Conservation (phyloP, 2,329 filamentous ascomycete species). For the Cladophialophora exuberans region DNA sequence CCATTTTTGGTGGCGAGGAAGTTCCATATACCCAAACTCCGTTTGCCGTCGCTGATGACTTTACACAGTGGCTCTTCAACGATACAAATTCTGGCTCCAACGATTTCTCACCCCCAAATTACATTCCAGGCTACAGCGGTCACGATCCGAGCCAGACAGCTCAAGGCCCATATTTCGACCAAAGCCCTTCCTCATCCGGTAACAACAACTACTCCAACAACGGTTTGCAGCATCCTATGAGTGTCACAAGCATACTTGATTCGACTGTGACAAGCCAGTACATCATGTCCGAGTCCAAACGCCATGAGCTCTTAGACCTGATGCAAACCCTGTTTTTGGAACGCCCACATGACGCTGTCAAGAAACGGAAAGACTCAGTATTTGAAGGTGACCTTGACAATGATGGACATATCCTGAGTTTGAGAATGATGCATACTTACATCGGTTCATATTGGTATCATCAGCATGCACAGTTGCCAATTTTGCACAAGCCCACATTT, state of each 20-base stretch:
- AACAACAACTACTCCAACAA: conserved; percentile 18
- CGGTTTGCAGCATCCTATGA: conserved; percentile 74
- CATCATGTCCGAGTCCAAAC: conserved; percentile 83
- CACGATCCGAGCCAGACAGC: conserved; percentile 45
- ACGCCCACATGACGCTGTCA: conserved; percentile 71
- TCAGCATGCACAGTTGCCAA: conserved; percentile 91
- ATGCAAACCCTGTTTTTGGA: conserved; percentile 83
- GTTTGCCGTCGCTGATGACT: conserved; percentile 85
- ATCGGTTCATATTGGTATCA: conserved; percentile 93
- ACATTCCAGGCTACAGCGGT: conserved; percentile 46
- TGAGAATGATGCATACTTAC: conserved; percentile 95
- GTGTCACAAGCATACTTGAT: conserved; percentile 82
- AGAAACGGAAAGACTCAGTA: conserved; percentile 75
- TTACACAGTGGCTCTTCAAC: conserved; percentile 83
- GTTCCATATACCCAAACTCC: conserved; percentile 74
- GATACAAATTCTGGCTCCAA: conserved; percentile 60
- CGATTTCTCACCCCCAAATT: conserved; percentile 47
- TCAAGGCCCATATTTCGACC: conserved; percentile 55
- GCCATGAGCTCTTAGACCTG: conserved; percentile 78
- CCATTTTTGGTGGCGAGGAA: conserved; percentile 83
- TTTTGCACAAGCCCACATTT: conserved; percentile 93
- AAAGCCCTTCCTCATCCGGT: conserved; percentile 45
- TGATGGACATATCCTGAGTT: conserved; percentile 68
- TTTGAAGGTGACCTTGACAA: conserved; percentile 75
- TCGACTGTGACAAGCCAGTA: conserved; percentile 73